Percentiles rank a stretch among this genome's conserved stretches.
Evolutionary conservation across 768 basidiomycete species (phyloP).

Genomic region (Mycena filopes): DNA sequence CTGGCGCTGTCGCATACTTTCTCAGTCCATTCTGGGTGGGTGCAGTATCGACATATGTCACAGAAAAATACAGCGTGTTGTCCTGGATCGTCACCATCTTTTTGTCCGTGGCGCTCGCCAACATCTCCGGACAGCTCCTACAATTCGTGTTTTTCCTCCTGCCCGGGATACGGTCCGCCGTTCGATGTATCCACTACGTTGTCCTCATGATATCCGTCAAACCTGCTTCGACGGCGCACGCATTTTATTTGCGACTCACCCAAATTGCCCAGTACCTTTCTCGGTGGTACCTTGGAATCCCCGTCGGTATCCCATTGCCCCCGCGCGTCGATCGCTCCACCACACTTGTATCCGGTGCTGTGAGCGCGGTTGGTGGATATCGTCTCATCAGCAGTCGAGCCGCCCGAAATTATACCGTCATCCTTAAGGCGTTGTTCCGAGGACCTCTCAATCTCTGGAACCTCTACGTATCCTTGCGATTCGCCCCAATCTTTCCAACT

Average conservation of each 20-base stretch:
- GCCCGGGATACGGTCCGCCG: neutral
- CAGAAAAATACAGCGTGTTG: conserved; percentile 15
- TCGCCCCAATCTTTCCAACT: neutral
- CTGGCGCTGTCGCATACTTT: conserved; percentile 1
- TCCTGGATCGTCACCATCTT: conserved; percentile 21
- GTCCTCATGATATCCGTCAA: neutral
- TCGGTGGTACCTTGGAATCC: conserved; percentile 19
- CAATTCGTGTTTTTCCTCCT: conserved; percentile 14
- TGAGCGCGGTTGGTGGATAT: conserved; percentile 23
- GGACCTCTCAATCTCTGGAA: neutral
- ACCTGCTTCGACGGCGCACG: conserved; percentile 1
- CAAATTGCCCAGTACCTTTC: conserved; percentile 8
- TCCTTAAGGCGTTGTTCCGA: conserved; percentile 13
- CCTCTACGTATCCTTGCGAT: neutral
- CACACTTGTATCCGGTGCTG: conserved; percentile 6
- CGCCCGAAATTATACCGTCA: conserved; percentile 24
- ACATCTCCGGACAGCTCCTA: conserved; percentile 17
- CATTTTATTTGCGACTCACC: conserved; percentile 2
- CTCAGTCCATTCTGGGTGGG: conserved; percentile 19
- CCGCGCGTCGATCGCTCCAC: conserved; percentile 1
- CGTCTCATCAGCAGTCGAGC: conserved; percentile 26
- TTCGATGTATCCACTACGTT: conserved; percentile 10
- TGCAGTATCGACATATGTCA: conserved; percentile 7
- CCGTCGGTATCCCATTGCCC: conserved; percentile 6
- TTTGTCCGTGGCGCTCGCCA: conserved; percentile 15